Conservation (phyloP, 2,329 filamentous ascomycete species). For the Diaporthe sp. region DNA sequence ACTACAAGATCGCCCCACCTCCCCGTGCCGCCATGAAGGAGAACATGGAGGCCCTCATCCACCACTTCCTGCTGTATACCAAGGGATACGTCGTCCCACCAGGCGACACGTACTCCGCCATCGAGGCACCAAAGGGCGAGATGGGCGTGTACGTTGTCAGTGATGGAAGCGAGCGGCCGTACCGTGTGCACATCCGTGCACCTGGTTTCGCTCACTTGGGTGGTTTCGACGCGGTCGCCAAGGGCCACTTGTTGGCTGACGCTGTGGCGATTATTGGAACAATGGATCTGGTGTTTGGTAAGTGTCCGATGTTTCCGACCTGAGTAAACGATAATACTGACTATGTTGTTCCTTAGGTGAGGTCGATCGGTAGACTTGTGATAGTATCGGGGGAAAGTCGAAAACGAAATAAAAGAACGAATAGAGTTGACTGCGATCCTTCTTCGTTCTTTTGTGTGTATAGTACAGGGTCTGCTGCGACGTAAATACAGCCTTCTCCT, state of each 20-base stretch:
- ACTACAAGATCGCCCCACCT: conserved; percentile 98
- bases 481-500: conserved; percentile 33
- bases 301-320: conserved; percentile 49
- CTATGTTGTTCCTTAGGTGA: conserved; percentile 59
- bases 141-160: conserved; percentile 98
- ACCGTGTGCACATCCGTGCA: conserved; percentile 96
- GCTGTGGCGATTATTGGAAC: conserved; percentile 95
- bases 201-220: conserved; percentile 95
- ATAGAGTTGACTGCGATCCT: conserved; percentile 29
- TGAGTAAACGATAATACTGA: conserved; percentile 48
- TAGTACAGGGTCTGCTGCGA: conserved; percentile 6
- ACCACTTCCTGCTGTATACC: conserved; percentile 98
- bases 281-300: conserved; percentile 91
- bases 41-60: conserved; percentile 99
- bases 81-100: conserved; percentile 98
- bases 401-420: conserved; percentile 43
- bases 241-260: conserved; percentile 94
- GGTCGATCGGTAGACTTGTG: conserved; percentile 67
- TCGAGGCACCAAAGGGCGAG: conserved; percentile 99
- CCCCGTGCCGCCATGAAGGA: conserved; percentile 99
- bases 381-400: conserved; percentile 35
- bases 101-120: conserved; percentile 97
- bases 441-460: conserved; percentile 33
- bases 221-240: conserved; percentile 93
- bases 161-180: conserved; percentile 95